Evolutionary conservation across 2,329 filamentous ascomycete genomes (phyloP).

Genomic region (Waltergamsia citrina): DNA sequence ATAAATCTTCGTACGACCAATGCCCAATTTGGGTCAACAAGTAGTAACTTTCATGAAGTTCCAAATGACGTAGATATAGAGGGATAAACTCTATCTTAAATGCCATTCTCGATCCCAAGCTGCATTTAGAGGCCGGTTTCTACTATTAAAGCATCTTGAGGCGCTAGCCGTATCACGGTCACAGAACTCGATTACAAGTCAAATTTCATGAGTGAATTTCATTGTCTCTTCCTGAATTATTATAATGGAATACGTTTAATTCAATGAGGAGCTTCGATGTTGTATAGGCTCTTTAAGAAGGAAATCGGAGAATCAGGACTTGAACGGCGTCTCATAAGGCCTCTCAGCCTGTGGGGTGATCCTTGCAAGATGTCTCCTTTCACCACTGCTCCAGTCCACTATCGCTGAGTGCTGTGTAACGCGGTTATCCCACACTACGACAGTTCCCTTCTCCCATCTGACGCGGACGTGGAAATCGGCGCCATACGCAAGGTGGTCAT

Average conservation of each 20-base stretch:
- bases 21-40: no score
- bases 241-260: neutral
- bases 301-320: conserved; percentile 2
- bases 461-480: conserved; percentile 65
- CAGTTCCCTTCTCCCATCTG: conserved; percentile 70
- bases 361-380: conserved; percentile 69
- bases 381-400: conserved; percentile 72
- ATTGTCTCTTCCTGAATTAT: neutral
- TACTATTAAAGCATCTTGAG: no score
- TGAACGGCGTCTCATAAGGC: conserved; percentile 59
- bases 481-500: conserved; percentile 37
- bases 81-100: no score
- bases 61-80: no score
- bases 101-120: no score
- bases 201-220: neutral
- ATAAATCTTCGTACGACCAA: no score
- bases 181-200: neutral
- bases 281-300: neutral
- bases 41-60: no score
- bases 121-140: no score
- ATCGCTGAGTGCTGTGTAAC: conserved; percentile 72
- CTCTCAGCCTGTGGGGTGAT: conserved; percentile 76
- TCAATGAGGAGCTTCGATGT: neutral
- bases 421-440: conserved; percentile 82
- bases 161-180: no score